Base-by-base conservation (phyloP, 768 basidiomycete species). In the Clavulina sp. region DNA sequence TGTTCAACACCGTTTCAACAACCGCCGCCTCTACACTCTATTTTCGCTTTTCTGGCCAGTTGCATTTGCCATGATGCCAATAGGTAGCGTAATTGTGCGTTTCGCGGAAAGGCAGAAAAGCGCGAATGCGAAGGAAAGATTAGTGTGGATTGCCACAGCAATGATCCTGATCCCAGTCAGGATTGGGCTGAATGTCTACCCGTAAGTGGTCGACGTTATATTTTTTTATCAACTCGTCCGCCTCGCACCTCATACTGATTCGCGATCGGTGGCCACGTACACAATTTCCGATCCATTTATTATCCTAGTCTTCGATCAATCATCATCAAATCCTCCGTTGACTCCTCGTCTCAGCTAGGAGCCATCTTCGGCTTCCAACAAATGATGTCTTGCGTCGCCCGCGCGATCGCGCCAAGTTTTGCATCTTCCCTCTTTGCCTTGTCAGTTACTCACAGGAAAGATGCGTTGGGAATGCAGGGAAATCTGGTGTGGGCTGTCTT, bases 361-460 rank as follows among this genome's bases (percentile, higher is more conserved):
- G 59, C 60, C 13, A 58, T 61, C n/a, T 65, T 64, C 49, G 66
- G 66, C 34, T 47, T 66, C 21, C 61, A 62, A 1, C 65, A 68
- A 56, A 60, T 63, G 51, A 56, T 59, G 32, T 29, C 21, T 16
- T 32, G 30, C 19, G 19, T 53, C 18, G 52, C 30, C 16, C 31
- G 47, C 28, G 48, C 49, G 3, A 23, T 50, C n/a, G 52, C 19
- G 9, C 52, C 52, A n/a, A 36, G 3, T 30, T 29, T n/a, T 48
- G 2, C 13, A 36, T 33, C 24, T 4, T 49, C 30, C 2, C 30
- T 52, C 26, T 44, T 41, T 41, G 43, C 46, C 29, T 31, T 46
- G 29, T 41, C 52, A n/a, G 41, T 32, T n/a, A 41, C 43, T 9
- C 23, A 21, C 41, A 48, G 13, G 36, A 33, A 32, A n/a, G n/a